These are phyloP conservation scores for Sordariomycetes sp. DNA, from an alignment of 2,329 filamentous ascomycete species.

Conservation along the genomic window DNA sequence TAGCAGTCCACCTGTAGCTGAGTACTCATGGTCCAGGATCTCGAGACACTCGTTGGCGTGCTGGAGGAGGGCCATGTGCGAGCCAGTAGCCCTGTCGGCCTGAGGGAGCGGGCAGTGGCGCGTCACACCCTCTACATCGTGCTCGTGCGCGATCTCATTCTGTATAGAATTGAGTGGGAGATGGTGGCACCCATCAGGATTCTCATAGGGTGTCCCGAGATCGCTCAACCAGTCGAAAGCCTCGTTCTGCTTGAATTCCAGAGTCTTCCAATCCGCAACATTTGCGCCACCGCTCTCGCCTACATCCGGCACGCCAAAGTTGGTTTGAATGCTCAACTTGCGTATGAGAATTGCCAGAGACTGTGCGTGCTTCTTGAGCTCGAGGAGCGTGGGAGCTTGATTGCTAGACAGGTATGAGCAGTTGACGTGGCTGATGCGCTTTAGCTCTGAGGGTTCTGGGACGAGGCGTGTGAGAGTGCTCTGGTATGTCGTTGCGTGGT, in stretches of 20 bases:
- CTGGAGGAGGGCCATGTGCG: conserved; percentile 39
- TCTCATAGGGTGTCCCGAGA: conserved; percentile 37
- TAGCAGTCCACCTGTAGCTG: conserved; percentile 44
- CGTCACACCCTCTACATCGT: conserved; percentile 28
- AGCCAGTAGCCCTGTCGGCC: conserved; percentile 18
- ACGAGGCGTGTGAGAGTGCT: conserved; percentile 9
- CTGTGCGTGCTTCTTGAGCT: conserved; percentile 52
- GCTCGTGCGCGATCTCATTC: conserved; percentile 34
- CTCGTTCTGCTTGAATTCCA: conserved; percentile 28
- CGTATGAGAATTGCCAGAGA: conserved; percentile 45
- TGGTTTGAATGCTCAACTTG: conserved; percentile 29
- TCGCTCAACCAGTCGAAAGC: conserved; percentile 50
- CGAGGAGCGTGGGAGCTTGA: conserved; percentile 41
- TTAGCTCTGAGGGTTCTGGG: conserved; percentile 9
- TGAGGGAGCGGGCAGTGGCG: conserved; percentile 36
- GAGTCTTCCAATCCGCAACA: conserved; percentile 11
- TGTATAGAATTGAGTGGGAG: conserved; percentile 33
- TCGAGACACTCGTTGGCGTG: conserved; percentile 53
- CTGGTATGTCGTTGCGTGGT: conserved; percentile 14
- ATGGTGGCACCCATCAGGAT: conserved; percentile 36
- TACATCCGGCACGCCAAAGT: conserved; percentile 8
- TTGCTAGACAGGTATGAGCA: conserved; percentile 50
- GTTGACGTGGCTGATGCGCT: conserved; percentile 34
- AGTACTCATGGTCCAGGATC: conserved; percentile 49
- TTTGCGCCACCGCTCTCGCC: conserved; percentile 6